Base-by-base conservation (phyloP, 495 filamentous ascomycete species). In the Talaromyces stipitatus region DNA sequence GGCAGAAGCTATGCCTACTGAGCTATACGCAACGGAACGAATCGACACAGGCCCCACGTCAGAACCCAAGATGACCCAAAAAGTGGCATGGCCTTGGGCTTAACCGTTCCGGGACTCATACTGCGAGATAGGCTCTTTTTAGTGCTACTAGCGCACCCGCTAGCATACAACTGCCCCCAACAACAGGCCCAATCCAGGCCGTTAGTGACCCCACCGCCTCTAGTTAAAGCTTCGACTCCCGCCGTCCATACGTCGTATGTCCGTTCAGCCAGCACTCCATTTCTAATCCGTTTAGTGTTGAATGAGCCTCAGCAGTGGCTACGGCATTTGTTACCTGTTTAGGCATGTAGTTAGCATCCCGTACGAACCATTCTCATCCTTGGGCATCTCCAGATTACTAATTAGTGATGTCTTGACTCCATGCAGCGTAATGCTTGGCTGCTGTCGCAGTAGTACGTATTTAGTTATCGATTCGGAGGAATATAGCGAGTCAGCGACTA, bases 121-220 rank as follows among this genome's bases (percentile, higher is more conserved):
- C 6, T 48, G 45, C 45, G 45, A 48, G 45, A 48, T 48, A 48
- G 45, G 45, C 45, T 48, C 45, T 4, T 48, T 48, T 48, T 48
- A 48, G 45, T n/a, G 45, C 20, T 14, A 20, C 12, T 41, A 41
- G 36, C 36, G 36, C 36, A 0, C 36, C 36, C 36, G n/a, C 36
- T 16, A n/a, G n/a, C n/a, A n/a, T n/a, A n/a, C n/a, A n/a, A n/a
- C n/a, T n/a, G n/a, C 36, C 36, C n/a, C 36, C 11, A 41, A 41
- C 33, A n/a, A 38, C 6, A n/a, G 30, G 30, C 30, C 30, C 30
- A 32, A 32, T 32, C 30, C 30, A 10, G 9, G 30, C 30, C 8
- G 12, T 29, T 29, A 9, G 3, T 3, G 28, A 3, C 28, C 28
- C 28, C 9, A 29, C 28, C 9, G 9, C 4, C 9, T 4, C 33